These are phyloP conservation scores for Corinectria fuckeliana DNA, from an alignment of 2,329 filamentous ascomycete species.

Conservation along the genomic window DNA sequence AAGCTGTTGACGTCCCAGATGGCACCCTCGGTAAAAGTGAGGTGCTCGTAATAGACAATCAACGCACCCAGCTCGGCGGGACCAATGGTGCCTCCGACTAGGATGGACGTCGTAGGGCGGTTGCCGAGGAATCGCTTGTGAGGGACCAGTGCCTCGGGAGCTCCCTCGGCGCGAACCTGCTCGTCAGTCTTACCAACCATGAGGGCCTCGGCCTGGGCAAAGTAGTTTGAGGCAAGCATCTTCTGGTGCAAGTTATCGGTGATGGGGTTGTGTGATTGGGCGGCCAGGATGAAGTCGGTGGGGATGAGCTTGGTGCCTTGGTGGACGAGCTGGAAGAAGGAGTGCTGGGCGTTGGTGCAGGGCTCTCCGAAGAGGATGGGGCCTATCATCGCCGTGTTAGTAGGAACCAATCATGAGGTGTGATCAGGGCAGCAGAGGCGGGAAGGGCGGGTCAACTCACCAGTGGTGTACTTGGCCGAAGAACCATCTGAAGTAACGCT, in stretches of 20 bases:
- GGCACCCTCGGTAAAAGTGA: conserved; percentile 96
- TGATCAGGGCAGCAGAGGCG: neutral
- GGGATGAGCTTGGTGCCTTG: conserved; percentile 99
- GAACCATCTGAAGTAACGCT: conserved; percentile 88
- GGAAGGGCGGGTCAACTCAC: conserved; percentile 37
- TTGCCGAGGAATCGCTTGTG: conserved; percentile 99
- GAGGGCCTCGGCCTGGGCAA: conserved; percentile 85
- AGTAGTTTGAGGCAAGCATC: conserved; percentile 93
- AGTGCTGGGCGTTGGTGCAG: conserved; percentile 98
- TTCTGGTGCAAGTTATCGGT: conserved; percentile 93
- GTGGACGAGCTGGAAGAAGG: conserved; percentile 99
- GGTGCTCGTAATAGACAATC: conserved; percentile 98
- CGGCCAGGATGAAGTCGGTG: conserved; percentile 96
- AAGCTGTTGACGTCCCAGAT: conserved; percentile 99
- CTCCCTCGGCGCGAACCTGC: conserved; percentile 77
- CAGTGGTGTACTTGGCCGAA: conserved; percentile 96
- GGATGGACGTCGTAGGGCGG: conserved; percentile 92
- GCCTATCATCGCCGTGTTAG: conserved; percentile 51
- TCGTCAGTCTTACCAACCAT: conserved; percentile 91
- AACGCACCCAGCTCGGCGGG: conserved; percentile 91
- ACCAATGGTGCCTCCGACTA: conserved; percentile 89
- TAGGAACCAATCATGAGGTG: neutral
- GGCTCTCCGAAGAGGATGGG: conserved; percentile 97
- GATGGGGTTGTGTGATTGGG: conserved; percentile 95
- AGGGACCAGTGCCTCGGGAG: conserved; percentile 78